A percentile compares a stretch with the other conserved stretches of the same genome.
Conservation (phyloP, 441 rosid species). For the Macaranga tanarius region DNA sequence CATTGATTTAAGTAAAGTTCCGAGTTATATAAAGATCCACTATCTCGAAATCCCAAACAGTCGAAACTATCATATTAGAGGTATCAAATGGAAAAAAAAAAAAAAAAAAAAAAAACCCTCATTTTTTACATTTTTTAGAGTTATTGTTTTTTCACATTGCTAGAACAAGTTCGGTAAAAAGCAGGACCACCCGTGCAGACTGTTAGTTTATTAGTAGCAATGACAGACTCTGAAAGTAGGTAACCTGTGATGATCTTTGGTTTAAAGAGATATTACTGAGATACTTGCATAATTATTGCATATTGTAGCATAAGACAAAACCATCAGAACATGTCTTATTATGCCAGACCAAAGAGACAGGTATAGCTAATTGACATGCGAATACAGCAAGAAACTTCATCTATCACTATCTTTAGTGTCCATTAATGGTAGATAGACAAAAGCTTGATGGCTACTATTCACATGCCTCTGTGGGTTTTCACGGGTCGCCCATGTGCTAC, state of each 20-base stretch:
- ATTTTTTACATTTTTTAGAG: too few species aligned
- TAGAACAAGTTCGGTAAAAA: background rate
- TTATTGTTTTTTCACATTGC: background rate
- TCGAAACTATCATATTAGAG: too few species aligned
- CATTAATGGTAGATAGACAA: constrained; percentile 22
- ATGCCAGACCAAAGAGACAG: constrained; percentile 11
- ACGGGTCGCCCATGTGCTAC: constrained; percentile 43
- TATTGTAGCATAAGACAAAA: constrained; percentile 7
- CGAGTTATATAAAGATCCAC: too few species aligned
- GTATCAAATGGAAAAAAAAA: too few species aligned
- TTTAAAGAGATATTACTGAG: background rate
- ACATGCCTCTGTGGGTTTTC: constrained; percentile 33
- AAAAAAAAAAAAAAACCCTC: too few species aligned
- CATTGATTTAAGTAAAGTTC: too few species aligned
- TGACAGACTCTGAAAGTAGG: background rate
- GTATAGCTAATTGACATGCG: constrained; percentile 23
- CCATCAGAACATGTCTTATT: background rate
- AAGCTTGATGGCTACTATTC: constrained; percentile 32
- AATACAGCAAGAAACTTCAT: constrained; percentile 33
- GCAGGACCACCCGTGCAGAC: too few species aligned
- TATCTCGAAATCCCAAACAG: too few species aligned
- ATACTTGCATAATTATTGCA: constrained; percentile 8
- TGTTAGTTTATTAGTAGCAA: too few species aligned
- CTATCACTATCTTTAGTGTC: constrained; percentile 32
- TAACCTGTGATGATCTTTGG: background rate